Evolutionary conservation across 208 protist species (phyloP).

Genomic region (Acanthamoeba culbertsoni): DNA sequence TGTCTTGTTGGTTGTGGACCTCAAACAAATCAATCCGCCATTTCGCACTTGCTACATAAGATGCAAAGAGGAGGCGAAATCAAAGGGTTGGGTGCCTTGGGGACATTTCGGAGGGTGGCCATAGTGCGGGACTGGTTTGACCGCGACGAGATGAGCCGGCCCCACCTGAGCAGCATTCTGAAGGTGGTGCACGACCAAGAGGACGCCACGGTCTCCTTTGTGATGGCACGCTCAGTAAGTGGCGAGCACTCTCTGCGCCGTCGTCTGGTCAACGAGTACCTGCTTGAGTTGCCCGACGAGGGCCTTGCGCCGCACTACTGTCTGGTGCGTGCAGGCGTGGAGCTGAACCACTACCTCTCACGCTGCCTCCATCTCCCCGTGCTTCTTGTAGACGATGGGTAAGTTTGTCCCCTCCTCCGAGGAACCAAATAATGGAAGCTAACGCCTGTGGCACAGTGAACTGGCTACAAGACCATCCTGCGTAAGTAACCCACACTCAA

Average conservation of each 20-base stretch:
- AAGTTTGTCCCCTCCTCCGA: neutral
- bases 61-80: neutral
- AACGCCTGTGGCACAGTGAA: neutral
- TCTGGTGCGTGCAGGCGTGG: neutral
- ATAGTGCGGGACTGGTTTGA: slow-evolving; percentile 54
- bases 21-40: neutral
- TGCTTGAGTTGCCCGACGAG: neutral
- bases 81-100: neutral
- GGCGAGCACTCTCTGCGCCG: neutral
- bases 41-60: neutral
- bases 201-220: neutral
- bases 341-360: slow-evolving; percentile 37
- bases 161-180: neutral
- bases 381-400: neutral
- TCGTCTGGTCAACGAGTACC: slow-evolving; percentile 66
- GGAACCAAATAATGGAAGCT: neutral
- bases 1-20: neutral
- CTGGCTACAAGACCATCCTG: neutral
- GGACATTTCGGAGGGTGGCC: neutral
- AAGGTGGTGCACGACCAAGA: neutral
- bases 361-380: slow-evolving; percentile 41
- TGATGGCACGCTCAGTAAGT: neutral
- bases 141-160: neutral
- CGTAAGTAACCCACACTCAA: neutral
- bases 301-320: neutral